Conservation (phyloP, 495 filamentous ascomycete genomes). For the Viridothelium virens region DNA sequence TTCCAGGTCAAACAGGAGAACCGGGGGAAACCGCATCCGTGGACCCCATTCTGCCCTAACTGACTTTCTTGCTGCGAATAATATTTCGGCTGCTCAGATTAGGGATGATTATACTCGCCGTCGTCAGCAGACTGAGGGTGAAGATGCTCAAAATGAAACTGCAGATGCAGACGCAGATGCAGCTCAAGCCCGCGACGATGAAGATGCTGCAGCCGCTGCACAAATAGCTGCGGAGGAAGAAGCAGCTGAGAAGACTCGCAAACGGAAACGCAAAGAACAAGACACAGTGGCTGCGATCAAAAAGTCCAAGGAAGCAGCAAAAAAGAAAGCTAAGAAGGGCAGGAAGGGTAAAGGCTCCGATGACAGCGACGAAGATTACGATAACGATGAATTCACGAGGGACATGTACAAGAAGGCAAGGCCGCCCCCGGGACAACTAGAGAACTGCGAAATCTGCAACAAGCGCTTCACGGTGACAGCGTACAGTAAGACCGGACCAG, state of each 20-base stretch:
- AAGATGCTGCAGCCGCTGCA: slow-evolving; percentile 39
- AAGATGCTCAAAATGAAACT: slow-evolving; percentile 17
- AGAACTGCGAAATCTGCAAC: slow-evolving; percentile 76
- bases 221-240: slow-evolving; percentile 40
- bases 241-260: slow-evolving; percentile 49
- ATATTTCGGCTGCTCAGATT: slow-evolving; percentile 80
- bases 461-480: slow-evolving; percentile 91
- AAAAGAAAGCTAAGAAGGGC: slow-evolving; percentile 44
- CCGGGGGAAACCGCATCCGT: slow-evolving; percentile 25
- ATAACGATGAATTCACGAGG: slow-evolving; percentile 39
- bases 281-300: slow-evolving; percentile 69
- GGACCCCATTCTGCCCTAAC: slow-evolving; percentile 28
- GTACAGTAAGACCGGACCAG: slow-evolving; percentile 73
- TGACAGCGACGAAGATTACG: slow-evolving; percentile 44
- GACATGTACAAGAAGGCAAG: slow-evolving; percentile 54
- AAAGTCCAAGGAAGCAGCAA: slow-evolving; percentile 54
- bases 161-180: slow-evolving; percentile 13
- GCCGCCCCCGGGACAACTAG: slow-evolving; percentile 76
- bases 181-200: slow-evolving; percentile 25
- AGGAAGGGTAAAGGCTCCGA: slow-evolving; percentile 32
- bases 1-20: slow-evolving; percentile 12
- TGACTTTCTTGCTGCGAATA: slow-evolving; percentile 51
- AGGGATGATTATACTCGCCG: slow-evolving; percentile 49
- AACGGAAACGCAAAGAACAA: slow-evolving; percentile 53
- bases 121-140: slow-evolving; percentile 22